phyloP scores from a whole-genome alignment of 495 filamentous ascomycete species.

The Xylaria telfairii region DNA sequence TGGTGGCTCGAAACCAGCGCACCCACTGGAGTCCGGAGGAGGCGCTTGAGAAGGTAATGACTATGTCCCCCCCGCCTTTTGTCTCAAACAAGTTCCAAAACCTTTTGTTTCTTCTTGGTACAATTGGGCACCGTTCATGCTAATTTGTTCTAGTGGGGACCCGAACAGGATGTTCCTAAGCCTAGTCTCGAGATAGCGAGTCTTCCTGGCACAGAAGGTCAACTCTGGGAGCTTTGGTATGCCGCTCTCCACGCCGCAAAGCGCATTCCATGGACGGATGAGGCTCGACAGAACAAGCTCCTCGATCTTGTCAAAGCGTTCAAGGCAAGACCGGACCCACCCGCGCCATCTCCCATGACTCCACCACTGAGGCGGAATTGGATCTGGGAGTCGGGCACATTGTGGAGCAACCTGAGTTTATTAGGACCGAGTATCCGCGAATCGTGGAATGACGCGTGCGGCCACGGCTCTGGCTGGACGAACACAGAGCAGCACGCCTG shows the following conservation, averaged over 20 bases:
- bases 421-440: slow-evolving; percentile 24
- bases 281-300: slow-evolving; percentile 10
- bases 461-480: slow-evolving; percentile 26
- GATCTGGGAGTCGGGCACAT: background rate
- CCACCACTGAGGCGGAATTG: background rate
- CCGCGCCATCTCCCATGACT: background rate
- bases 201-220: background rate
- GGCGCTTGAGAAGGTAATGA: slow-evolving; percentile 7
- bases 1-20: slow-evolving; percentile 17
- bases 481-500: slow-evolving; percentile 22
- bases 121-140: background rate
- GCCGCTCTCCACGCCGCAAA: slow-evolving; percentile 23
- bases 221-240: slow-evolving; percentile 26
- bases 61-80: background rate
- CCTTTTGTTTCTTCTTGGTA: too few species aligned
- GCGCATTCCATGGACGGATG: slow-evolving; percentile 28
- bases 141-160: background rate
- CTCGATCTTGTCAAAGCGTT: slow-evolving; percentile 13
- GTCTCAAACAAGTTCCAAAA: background rate
- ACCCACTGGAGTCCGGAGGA: slow-evolving; percentile 2
- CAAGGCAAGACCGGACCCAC: background rate
- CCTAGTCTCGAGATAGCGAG: background rate
- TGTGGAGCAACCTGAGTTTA: background rate
- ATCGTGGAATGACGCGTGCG: slow-evolving; percentile 23
- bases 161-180: background rate